Evolutionary conservation across 1,284 basidiomycete species (phyloP).

Genomic region (Melanopsichium pennsylvanicum): DNA sequence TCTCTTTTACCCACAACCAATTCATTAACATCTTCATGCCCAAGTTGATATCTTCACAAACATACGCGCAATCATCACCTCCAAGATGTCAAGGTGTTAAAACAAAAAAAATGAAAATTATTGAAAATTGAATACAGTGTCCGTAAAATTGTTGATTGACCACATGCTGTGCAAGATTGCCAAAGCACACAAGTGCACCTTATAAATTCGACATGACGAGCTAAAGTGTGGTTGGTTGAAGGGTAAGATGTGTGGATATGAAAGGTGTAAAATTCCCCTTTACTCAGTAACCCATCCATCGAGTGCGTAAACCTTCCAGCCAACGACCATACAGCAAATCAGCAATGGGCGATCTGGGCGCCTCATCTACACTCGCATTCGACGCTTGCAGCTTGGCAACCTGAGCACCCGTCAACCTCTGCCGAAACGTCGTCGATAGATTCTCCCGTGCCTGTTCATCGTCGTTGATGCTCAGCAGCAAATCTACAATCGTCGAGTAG

Average conservation of each 20-base stretch:
- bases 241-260: too few relatives aligned
- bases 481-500: constrained; percentile 84
- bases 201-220: too few relatives aligned
- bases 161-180: too few relatives aligned
- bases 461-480: constrained; percentile 84
- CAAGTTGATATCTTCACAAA: too few relatives aligned
- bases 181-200: too few relatives aligned
- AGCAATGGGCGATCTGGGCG: constrained; percentile 76
- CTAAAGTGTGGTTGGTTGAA: too few relatives aligned
- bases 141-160: constrained; percentile 9
- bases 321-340: constrained; percentile 94
- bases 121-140: neutral
- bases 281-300: constrained; percentile 57
- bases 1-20: too few relatives aligned
- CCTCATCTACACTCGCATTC: constrained; percentile 37
- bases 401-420: constrained; percentile 30
- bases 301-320: constrained; percentile 78
- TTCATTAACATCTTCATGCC: too few relatives aligned
- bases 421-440: constrained; percentile 49
- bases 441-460: constrained; percentile 40
- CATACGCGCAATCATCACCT: too few relatives aligned
- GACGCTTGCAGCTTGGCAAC: constrained; percentile 23
- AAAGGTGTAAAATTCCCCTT: too few relatives aligned
- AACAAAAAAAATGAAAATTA: neutral
- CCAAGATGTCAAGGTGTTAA: too few relatives aligned